Conservation (phyloP, 768 basidiomycete genomes). For the Tephrocybe sp. region DNA sequence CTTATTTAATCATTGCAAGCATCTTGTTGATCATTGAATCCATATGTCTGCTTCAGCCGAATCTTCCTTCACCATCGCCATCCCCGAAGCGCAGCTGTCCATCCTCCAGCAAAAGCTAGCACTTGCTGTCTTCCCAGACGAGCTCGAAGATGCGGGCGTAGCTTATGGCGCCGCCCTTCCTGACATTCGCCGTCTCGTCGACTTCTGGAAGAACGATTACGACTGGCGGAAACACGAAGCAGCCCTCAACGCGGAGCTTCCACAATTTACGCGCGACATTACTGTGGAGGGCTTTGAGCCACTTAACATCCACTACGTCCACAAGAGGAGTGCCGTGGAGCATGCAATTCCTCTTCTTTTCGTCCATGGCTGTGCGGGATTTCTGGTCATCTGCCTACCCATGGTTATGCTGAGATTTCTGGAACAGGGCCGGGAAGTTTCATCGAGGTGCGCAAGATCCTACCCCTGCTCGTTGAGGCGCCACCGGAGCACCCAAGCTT, state of each 20-base stretch:
- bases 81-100: slow-evolving; percentile 41
- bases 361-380: slow-evolving; percentile 52
- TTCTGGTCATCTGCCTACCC: not conserved
- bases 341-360: slow-evolving; percentile 59
- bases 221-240: slow-evolving; percentile 57
- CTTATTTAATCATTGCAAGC: too few relatives aligned
- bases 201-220: slow-evolving; percentile 50
- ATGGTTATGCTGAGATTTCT: not conserved
- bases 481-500: slow-evolving; percentile 51
- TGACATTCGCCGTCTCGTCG: slow-evolving; percentile 46
- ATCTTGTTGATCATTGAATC: not conserved
- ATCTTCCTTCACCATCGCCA: slow-evolving; percentile 42
- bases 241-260: slow-evolving; percentile 46
- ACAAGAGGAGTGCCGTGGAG: slow-evolving; percentile 41
- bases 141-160: slow-evolving; percentile 48
- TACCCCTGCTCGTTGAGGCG: slow-evolving; percentile 46
- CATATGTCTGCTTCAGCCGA: slow-evolving; percentile 1
- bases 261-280: slow-evolving; percentile 54
- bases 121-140: slow-evolving; percentile 52
- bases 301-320: slow-evolving; percentile 54
- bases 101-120: slow-evolving; percentile 45
- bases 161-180: slow-evolving; percentile 53
- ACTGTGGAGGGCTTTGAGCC: slow-evolving; percentile 42
- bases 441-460: slow-evolving; percentile 53
- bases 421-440: slow-evolving; percentile 58